Evolutionary conservation across 441 rosid species (phyloP).

Genomic region (Cnidoscolus chayamansa): DNA sequence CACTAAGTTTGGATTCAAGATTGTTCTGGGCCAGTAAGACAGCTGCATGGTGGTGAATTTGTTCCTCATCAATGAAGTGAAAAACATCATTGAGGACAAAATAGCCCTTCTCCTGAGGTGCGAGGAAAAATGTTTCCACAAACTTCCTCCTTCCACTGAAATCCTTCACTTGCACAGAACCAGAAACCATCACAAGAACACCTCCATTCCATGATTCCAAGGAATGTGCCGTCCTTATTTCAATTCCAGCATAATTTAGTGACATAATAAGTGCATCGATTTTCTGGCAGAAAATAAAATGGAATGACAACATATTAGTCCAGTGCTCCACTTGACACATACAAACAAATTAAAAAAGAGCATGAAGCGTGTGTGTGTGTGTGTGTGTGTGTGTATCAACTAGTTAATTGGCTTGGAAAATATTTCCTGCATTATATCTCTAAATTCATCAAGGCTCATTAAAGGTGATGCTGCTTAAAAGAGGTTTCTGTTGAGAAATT

Average conservation of each 20-base stretch:
- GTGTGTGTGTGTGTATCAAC: not conserved
- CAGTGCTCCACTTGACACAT: slow-evolving; percentile 7
- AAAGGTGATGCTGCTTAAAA: no score
- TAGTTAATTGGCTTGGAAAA: not conserved
- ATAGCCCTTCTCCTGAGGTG: slow-evolving; percentile 86
- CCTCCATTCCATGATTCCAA: slow-evolving; percentile 87
- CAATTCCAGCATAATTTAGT: slow-evolving; percentile 53
- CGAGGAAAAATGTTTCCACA: slow-evolving; percentile 88
- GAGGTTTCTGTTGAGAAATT: no score
- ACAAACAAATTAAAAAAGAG: not conserved
- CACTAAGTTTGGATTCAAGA: slow-evolving; percentile 37
- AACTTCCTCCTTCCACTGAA: slow-evolving; percentile 64
- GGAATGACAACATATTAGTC: not conserved
- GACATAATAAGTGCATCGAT: slow-evolving; percentile 73
- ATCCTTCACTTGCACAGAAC: slow-evolving; percentile 59
- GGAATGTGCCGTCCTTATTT: slow-evolving; percentile 66
- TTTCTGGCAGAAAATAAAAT: slow-evolving; percentile 46
- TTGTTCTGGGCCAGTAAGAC: slow-evolving; percentile 40
- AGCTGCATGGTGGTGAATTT: slow-evolving; percentile 48
- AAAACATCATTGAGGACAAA: slow-evolving; percentile 91
- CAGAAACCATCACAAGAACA: slow-evolving; percentile 81
- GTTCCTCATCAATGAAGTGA: slow-evolving; percentile 63
- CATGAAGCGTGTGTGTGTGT: not conserved
- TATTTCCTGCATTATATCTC: not conserved
- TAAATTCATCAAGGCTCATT: no score